Conservation (phyloP, 495 filamentous ascomycete genomes). For the Cercophora scortea region DNA sequence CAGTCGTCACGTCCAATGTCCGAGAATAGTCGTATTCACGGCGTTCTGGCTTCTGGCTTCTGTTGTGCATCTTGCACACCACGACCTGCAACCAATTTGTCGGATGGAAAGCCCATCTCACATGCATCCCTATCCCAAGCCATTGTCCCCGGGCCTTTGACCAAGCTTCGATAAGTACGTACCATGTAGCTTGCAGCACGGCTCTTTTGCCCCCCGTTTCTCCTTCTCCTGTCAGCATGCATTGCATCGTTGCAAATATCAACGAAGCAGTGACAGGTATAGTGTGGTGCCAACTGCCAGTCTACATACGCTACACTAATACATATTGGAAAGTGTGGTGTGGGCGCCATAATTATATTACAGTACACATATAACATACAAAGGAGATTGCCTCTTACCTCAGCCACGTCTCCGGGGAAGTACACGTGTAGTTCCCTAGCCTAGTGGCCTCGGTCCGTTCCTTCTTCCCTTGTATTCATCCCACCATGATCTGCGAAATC, state of each 20-base stretch:
- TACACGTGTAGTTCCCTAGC: not conserved
- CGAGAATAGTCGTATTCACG: not conserved
- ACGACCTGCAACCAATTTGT: not conserved
- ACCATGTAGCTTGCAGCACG: too few relatives aligned
- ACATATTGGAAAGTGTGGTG: too few relatives aligned
- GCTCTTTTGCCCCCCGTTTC: too few relatives aligned
- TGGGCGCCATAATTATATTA: too few relatives aligned
- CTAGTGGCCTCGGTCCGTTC: constrained; percentile 18
- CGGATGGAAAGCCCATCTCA: too few relatives aligned
- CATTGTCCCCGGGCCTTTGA: too few relatives aligned
- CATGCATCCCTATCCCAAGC: too few relatives aligned
- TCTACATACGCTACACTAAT: too few relatives aligned
- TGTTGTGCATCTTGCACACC: not conserved
- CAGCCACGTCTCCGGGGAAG: constrained; percentile 11
- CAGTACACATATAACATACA: not conserved
- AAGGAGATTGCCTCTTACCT: not conserved
- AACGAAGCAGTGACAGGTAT: too few relatives aligned
- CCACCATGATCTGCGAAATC: not conserved
- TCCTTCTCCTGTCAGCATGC: too few relatives aligned
- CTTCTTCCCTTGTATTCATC: constrained; percentile 8
- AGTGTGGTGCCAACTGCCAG: too few relatives aligned
- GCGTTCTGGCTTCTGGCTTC: not conserved
- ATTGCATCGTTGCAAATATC: too few relatives aligned
- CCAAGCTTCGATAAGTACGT: not conserved
- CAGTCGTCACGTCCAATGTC: not conserved